phyloP scores from a whole-genome alignment of 2,329 filamentous ascomycete species.

The Xylaria sp. region DNA sequence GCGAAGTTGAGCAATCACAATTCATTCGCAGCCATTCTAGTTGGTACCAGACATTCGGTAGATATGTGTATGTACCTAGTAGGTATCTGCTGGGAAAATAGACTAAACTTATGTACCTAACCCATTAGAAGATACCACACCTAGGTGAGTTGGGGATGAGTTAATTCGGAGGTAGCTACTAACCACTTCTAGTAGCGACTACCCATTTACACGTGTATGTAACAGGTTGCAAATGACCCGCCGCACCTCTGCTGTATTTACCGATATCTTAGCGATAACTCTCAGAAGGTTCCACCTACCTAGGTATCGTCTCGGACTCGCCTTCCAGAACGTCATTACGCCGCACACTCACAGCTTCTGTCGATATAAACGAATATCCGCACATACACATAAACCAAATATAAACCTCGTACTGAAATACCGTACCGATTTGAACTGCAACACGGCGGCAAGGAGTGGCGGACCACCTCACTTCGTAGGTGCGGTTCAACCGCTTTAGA shows the following conservation, averaged over 20 bases:
- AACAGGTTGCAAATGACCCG: too few species aligned
- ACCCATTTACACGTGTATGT: background rate
- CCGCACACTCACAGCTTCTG: background rate
- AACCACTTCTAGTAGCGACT: background rate
- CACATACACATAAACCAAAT: background rate
- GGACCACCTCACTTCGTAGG: background rate
- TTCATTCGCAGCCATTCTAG: too few species aligned
- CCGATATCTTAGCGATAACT: background rate
- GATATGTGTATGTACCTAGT: background rate
- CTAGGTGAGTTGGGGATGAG: constrained; percentile 1
- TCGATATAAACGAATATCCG: background rate
- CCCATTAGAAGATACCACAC: background rate
- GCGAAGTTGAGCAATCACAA: too few species aligned
- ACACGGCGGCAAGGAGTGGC: constrained; percentile 17
- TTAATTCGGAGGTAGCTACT: background rate
- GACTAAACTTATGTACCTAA: too few species aligned
- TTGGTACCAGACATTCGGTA: too few species aligned
- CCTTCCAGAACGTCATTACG: constrained; percentile 3
- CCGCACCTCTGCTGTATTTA: background rate
- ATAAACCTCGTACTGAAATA: constrained; percentile 1
- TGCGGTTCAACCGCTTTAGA: background rate
- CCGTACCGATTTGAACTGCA: constrained; percentile 6
- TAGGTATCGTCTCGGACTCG: constrained; percentile 13
- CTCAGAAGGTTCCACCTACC: background rate
- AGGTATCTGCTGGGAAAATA: too few species aligned